A percentile compares a stretch with the other conserved stretches of the same genome.
Evolutionary conservation across 805 yeast genomes (phyloP).

Genomic region (Yarrowia osloensis): DNA sequence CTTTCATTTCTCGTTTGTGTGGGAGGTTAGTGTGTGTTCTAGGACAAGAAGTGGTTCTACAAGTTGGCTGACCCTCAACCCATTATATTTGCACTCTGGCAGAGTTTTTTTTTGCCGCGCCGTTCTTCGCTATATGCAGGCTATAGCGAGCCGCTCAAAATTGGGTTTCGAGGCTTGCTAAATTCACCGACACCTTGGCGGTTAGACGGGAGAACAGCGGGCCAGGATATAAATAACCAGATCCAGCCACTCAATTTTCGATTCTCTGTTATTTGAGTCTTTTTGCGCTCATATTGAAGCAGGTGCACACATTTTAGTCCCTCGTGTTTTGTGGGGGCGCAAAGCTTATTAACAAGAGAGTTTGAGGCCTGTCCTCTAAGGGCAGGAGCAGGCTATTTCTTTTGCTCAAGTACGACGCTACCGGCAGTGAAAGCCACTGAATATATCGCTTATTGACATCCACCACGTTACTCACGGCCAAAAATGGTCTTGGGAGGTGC

Average conservation of each 20-base stretch:
- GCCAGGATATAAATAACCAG: not conserved
- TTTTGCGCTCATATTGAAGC: not conserved
- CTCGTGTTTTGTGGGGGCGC: conserved; percentile 6
- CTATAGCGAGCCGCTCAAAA: conserved; percentile 6
- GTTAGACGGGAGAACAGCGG: conserved; percentile 1
- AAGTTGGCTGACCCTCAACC: not conserved
- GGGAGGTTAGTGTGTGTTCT: not conserved
- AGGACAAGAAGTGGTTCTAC: not conserved
- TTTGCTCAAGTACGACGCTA: not conserved
- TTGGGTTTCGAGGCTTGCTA: conserved; percentile 29
- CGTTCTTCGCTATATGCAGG: conserved; percentile 24
- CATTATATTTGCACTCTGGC: conserved; percentile 1
- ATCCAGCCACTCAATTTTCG: not conserved
- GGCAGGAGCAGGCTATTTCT: conserved; percentile 22
- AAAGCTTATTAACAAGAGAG: not conserved
- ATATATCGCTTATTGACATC: not conserved
- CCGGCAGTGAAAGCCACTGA: not conserved
- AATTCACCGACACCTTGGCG: not conserved
- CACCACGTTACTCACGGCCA: not conserved
- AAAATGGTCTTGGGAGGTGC: not conserved
- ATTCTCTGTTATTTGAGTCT: not conserved
- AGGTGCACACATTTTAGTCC: not conserved
- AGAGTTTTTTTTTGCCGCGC: conserved; percentile 8
- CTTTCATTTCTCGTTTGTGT: not conserved
- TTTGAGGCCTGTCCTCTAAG: not conserved